Base-by-base conservation (phyloP, 1,284 basidiomycete species). In the Tylopilus sp. region DNA sequence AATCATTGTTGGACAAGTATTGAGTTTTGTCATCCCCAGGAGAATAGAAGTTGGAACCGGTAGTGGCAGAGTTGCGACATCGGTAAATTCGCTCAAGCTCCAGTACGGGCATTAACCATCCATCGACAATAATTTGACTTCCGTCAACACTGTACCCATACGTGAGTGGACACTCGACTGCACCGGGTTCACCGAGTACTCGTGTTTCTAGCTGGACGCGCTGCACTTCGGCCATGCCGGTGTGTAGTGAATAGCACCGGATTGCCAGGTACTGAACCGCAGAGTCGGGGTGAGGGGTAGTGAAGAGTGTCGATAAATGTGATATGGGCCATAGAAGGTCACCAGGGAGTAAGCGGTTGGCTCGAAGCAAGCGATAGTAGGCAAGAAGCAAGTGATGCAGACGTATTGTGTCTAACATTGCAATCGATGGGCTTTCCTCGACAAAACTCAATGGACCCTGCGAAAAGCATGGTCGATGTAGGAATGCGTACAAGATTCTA, bases 341-440 rank as follows among this genome's bases (percentile, higher is more conserved):
- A 19, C 77, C 71, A 3, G 93, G 90, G 17, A 95, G 83, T 65
- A 87, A 81, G 21, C 89, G 88, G 76, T 94, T 94, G 54, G 89
- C 88, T 72, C 86, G 85, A 21, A 95, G 83, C 52, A 96, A 85
- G 48, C 95, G 90, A 75, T 92, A 93, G 76, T 95, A 93, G 3
- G 92, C 87, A 53, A 96, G 84, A 23, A 97, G 86, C 0, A 92
- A 79, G 34, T 83, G 82, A 48, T 95, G 93, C 9, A 94, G 80
- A 25, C 84, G 83, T 19, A 75, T 74, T 3, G 78, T 68, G 42
- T 88, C 83, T 56, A 87, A 67, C 8, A 76, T 70, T 19, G 76
- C 66, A 9, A 81, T 67, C 21, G 81, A 75, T 21, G 80, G 62
- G 17, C 74, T 67, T 17, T 74, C 69, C 48, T 77, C 72, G 12